Evolutionary conservation across 768 basidiomycete species (phyloP).

Genomic region (Suillus lakei): DNA sequence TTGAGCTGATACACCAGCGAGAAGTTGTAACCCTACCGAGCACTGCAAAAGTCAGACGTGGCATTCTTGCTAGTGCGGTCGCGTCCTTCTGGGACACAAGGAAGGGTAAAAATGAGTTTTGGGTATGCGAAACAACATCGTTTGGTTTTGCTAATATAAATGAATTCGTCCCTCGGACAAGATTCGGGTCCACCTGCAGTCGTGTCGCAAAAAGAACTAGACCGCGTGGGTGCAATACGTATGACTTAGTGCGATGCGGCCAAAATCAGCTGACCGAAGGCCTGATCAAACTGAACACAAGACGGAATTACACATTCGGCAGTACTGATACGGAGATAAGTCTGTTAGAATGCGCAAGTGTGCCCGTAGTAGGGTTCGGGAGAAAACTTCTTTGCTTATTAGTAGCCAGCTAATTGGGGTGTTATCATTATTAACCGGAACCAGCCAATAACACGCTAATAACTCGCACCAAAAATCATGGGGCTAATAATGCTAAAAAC

Average conservation of each 20-base stretch:
- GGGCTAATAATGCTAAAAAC: too few relatives aligned
- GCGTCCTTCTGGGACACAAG: not conserved
- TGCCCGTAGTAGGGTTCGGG: too few relatives aligned
- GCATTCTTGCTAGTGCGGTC: conserved; percentile 10
- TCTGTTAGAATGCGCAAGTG: too few relatives aligned
- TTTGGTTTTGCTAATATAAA: not conserved
- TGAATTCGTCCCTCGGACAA: not conserved
- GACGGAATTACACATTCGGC: too few relatives aligned
- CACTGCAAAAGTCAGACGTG: conserved; percentile 12
- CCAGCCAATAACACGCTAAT: too few relatives aligned
- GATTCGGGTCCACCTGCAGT: not conserved
- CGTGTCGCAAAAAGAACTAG: too few relatives aligned
- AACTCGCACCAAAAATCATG: too few relatives aligned
- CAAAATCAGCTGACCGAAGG: not conserved
- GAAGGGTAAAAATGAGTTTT: not conserved
- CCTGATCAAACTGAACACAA: too few relatives aligned
- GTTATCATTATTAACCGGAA: too few relatives aligned
- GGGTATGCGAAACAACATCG: not conserved
- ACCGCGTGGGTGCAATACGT: not conserved
- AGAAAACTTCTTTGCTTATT: too few relatives aligned
- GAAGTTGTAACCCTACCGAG: conserved; percentile 17
- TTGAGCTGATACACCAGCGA: conserved; percentile 25
- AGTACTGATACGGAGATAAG: too few relatives aligned
- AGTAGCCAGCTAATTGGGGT: too few relatives aligned
- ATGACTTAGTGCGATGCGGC: not conserved